Conservation (phyloP, 2,329 filamentous ascomycete species). For the Penicillium hesseltinei region DNA sequence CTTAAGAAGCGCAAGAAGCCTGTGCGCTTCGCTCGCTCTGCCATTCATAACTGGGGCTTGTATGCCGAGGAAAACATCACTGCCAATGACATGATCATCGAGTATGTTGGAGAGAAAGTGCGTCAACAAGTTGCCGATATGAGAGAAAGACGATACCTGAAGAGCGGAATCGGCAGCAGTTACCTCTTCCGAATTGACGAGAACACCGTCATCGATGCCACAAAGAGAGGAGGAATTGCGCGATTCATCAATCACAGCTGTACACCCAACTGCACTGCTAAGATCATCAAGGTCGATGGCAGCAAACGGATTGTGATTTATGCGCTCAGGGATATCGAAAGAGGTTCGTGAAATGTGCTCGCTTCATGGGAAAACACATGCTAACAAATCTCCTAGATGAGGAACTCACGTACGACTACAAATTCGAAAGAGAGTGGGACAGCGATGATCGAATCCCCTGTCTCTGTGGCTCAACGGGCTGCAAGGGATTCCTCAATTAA, state of each 20-base stretch:
- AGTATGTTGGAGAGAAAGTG: slow-evolving; percentile 97
- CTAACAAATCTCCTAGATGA: slow-evolving; percentile 64
- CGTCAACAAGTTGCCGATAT: slow-evolving; percentile 97
- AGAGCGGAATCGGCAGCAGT: slow-evolving; percentile 94
- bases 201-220: slow-evolving; percentile 95
- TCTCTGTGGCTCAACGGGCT: slow-evolving; percentile 90
- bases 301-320: slow-evolving; percentile 99
- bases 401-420: slow-evolving; percentile 99
- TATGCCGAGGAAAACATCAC: slow-evolving; percentile 97
- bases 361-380: slow-evolving; percentile 15
- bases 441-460: slow-evolving; percentile 95
- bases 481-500: slow-evolving; percentile 98
- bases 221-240: slow-evolving; percentile 96
- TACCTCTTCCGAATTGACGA: slow-evolving; percentile 99
- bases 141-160: slow-evolving; percentile 85
- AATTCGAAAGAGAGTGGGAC: slow-evolving; percentile 96
- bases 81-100: slow-evolving; percentile 99
- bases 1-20: slow-evolving; percentile 99
- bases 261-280: slow-evolving; percentile 96
- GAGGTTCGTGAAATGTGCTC: slow-evolving; percentile 66
- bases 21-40: slow-evolving; percentile 94
- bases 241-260: slow-evolving; percentile 98
- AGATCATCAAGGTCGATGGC: slow-evolving; percentile 98
- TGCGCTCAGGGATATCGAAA: slow-evolving; percentile 87
- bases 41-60: slow-evolving; percentile 97